These are phyloP conservation scores for Candida mattraensis DNA, from an alignment of 805 yeast genomes.

Conservation along the genomic window DNA sequence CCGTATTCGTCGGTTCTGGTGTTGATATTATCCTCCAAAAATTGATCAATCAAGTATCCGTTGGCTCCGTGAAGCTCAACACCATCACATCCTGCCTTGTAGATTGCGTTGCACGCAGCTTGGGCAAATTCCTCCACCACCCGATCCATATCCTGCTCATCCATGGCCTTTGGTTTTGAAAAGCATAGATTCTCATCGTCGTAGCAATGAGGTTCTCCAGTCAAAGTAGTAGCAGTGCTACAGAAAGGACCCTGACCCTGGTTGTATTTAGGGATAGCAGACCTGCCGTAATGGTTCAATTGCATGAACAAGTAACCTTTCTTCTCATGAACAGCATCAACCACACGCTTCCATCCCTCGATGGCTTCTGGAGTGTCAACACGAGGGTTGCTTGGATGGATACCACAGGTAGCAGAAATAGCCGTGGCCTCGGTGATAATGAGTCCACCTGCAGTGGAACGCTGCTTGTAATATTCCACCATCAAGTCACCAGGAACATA, in stretches of 20 bases:
- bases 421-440: constrained; percentile 37
- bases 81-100: constrained; percentile 40
- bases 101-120: constrained; percentile 34
- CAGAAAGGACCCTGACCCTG: constrained; percentile 13
- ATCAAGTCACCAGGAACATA: constrained; percentile 32
- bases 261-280: constrained; percentile 23
- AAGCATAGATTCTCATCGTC: constrained; percentile 10
- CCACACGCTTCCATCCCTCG: constrained; percentile 40
- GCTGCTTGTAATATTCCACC: constrained; percentile 32
- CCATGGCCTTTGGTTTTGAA: constrained; percentile 25
- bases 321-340: constrained; percentile 45
- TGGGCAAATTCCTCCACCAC: constrained; percentile 29
- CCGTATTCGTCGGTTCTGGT: constrained; percentile 53
- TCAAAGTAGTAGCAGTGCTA: constrained; percentile 10
- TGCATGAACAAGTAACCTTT: constrained; percentile 40
- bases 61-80: constrained; percentile 43
- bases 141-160: constrained; percentile 37
- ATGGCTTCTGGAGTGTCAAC: constrained; percentile 29
- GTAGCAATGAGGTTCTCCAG: constrained; percentile 10
- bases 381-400: constrained; percentile 20
- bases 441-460: constrained; percentile 36
- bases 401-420: constrained; percentile 28
- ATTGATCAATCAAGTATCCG: constrained; percentile 41
- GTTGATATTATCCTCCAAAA: constrained; percentile 36
- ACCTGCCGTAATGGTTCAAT: constrained; percentile 48